These are phyloP conservation scores for Ophiorrhiza pumila DNA, from an alignment of 257 asterid genomes.

Conservation along the genomic window DNA sequence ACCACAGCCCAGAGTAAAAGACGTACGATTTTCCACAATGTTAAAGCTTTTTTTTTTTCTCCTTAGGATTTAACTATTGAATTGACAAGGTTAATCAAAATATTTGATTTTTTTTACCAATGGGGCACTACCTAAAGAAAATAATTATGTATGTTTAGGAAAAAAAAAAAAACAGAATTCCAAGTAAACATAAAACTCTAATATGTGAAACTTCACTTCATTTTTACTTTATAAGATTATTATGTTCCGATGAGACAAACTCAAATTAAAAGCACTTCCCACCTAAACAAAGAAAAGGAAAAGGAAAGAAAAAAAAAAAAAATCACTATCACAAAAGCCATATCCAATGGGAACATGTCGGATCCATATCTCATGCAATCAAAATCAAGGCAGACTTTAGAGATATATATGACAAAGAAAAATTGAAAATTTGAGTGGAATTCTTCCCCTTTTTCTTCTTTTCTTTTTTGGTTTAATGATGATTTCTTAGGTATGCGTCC, in stretches of 20 bases:
- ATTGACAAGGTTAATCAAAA: background rate
- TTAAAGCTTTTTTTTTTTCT: too few species aligned
- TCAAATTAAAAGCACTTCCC: background rate
- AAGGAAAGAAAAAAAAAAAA: background rate
- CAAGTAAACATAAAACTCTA: background rate
- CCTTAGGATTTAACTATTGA: background rate
- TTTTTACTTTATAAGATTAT: background rate
- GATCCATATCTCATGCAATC: constrained; percentile 20
- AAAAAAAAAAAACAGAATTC: background rate
- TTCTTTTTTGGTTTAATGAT: constrained; percentile 11
- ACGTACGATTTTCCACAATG: too few species aligned
- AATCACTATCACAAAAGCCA: constrained; percentile 25
- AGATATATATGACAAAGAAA: constrained; percentile 12
- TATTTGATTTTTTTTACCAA: background rate
- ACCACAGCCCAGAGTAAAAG: too few species aligned
- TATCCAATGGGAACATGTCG: constrained; percentile 18
- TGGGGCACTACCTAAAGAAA: background rate
- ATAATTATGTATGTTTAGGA: too few species aligned
- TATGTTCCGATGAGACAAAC: background rate
- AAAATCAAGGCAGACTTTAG: constrained; percentile 19
- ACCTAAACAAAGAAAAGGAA: background rate
- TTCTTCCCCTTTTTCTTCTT: background rate
- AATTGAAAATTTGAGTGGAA: constrained; percentile 3
- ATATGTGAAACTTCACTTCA: background rate
- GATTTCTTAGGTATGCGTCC: constrained; percentile 13